A percentile compares a stretch with the other conserved stretches of the same genome.
Conservation (phyloP, 805 yeast species). For the Wickerhamia fluorescens region DNA sequence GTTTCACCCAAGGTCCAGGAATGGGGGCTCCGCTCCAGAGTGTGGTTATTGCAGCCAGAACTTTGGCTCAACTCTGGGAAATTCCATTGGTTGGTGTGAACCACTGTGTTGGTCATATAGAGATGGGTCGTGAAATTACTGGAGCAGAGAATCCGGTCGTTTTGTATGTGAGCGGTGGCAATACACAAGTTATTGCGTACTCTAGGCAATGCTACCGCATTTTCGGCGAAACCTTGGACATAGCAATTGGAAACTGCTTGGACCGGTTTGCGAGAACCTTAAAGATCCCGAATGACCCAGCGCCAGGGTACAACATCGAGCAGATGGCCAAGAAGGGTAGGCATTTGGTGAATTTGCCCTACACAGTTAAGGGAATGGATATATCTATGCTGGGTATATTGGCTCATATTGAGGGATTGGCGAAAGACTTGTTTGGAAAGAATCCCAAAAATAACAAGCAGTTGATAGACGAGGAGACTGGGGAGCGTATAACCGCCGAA, state of each 20-base stretch:
- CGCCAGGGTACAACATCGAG: conserved; percentile 97
- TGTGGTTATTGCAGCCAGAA: conserved; percentile 88
- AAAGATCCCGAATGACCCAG: conserved; percentile 84
- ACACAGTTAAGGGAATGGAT: conserved; percentile 99
- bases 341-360: conserved; percentile 71
- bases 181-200: conserved; percentile 96
- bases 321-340: conserved; percentile 74
- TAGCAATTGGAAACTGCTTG: conserved; percentile 94
- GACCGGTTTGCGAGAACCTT: conserved; percentile 93
- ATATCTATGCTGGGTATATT: conserved; percentile 92
- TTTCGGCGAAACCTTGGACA: conserved; percentile 98
- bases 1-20: conserved; percentile 98
- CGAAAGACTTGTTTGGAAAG: conserved; percentile 56
- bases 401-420: conserved; percentile 76
- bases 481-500: conserved; percentile 60
- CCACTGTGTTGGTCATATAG: conserved; percentile 97
- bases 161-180: conserved; percentile 95
- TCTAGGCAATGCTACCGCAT: conserved; percentile 89
- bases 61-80: conserved; percentile 71
- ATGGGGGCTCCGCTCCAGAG: conserved; percentile 98
- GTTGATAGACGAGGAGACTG: conserved; percentile 33
- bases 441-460: conserved; percentile 26
- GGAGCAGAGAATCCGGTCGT: conserved; percentile 98
- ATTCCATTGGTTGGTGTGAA: conserved; percentile 90
- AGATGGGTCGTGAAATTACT: conserved; percentile 98